Evolutionary conservation across 1,284 basidiomycete species (phyloP).

Genomic region (Inonotus obliquus): DNA sequence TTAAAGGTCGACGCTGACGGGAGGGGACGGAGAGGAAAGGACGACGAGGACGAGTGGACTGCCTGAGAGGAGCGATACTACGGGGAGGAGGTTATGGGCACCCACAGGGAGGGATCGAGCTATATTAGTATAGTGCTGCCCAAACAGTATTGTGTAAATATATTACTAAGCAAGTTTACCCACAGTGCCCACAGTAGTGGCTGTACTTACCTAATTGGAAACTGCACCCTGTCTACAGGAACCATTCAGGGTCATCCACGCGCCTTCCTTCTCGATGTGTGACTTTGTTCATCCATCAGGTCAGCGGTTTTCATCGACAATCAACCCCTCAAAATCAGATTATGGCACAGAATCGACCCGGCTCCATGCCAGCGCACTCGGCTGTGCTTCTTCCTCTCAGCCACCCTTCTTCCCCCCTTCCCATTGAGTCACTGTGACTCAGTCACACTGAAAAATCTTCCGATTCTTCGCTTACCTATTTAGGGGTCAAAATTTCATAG

Average conservation of each 20-base stretch:
- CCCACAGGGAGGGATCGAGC: not conserved
- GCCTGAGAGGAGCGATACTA: not conserved
- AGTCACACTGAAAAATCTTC: not conserved
- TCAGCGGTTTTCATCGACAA: not conserved
- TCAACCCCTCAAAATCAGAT: not conserved
- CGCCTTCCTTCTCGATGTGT: no score
- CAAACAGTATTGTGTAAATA: no score
- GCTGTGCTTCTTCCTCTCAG: not conserved
- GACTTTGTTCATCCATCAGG: no score
- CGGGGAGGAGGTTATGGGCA: not conserved
- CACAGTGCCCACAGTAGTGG: not conserved
- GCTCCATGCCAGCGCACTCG: not conserved
- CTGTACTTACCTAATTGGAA: no score
- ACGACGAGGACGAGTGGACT: not conserved
- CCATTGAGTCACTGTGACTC: not conserved
- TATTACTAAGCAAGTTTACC: no score
- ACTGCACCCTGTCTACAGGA: not conserved
- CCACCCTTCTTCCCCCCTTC: not conserved
- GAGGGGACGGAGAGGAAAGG: not conserved
- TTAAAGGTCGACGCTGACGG: not conserved
- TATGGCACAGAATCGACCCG: not conserved
- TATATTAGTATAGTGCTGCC: not conserved
- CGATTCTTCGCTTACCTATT: not conserved
- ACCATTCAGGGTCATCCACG: no score
- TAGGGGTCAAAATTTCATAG: not conserved